phyloP scores from a whole-genome alignment of 2,329 filamentous ascomycete species.

The Diplodia corticola region DNA sequence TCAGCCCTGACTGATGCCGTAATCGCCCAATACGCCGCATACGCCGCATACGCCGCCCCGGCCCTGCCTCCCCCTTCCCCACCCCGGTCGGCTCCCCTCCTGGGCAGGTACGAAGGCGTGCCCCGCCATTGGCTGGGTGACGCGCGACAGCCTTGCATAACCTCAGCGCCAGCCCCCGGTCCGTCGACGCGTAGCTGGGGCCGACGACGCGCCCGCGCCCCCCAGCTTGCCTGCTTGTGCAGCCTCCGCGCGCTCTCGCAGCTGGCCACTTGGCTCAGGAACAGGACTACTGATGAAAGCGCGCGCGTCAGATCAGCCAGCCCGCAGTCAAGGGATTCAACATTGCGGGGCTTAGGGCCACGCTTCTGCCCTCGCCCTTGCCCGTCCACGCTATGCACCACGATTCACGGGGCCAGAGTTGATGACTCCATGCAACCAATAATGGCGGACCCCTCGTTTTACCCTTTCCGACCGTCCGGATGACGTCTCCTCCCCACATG shows the following conservation, averaged over 20 bases:
- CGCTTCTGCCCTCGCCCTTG: neutral
- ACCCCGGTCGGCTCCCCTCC: neutral
- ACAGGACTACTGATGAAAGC: neutral
- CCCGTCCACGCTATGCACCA: neutral
- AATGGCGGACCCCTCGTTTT: neutral
- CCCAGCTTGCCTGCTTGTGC: neutral
- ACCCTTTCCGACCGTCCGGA: neutral
- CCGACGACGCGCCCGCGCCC: neutral
- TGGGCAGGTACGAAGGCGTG: conserved; percentile 15
- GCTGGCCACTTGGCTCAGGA: neutral
- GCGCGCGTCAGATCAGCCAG: neutral
- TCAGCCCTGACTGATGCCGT: neutral
- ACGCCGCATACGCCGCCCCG: neutral
- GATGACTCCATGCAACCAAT: neutral
- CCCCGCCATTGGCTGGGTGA: conserved; percentile 17
- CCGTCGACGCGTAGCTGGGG: conserved; percentile 8
- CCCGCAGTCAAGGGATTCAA: neutral
- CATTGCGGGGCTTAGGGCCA: neutral
- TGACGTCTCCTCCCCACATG: conserved; percentile 5
- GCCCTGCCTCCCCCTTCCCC: too few species aligned
- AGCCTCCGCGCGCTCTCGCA: neutral
- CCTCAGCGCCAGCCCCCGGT: neutral
- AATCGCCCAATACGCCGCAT: too few species aligned
- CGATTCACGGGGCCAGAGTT: neutral
- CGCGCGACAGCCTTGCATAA: conserved; percentile 18